These are phyloP conservation scores for Leccinum huronense DNA, from an alignment of 1,284 basidiomycete genomes.

Conservation along the genomic window DNA sequence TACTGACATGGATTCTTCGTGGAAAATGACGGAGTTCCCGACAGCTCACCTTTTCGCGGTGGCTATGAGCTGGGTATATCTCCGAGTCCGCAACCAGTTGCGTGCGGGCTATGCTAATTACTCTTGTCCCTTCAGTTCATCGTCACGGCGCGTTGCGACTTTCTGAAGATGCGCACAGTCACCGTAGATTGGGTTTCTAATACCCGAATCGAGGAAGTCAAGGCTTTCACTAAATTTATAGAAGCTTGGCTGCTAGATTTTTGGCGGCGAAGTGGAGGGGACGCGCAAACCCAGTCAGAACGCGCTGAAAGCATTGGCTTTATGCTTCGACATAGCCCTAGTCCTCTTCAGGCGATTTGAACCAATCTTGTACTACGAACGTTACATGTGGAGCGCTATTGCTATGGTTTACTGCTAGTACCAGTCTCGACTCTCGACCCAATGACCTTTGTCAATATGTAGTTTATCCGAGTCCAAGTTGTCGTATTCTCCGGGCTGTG, in stretches of 20 bases:
- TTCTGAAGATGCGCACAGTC: neutral
- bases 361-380: neutral
- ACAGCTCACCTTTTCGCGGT: neutral
- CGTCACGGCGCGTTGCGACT: neutral
- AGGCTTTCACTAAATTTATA: neutral
- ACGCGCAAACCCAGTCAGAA: neutral
- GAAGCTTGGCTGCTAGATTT: neutral
- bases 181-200: neutral
- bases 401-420: no score
- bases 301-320: neutral
- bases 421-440: no score
- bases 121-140: neutral
- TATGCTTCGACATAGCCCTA: neutral
- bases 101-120: neutral
- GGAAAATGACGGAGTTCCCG: neutral
- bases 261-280: neutral
- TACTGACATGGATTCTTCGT: neutral
- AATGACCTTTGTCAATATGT: no score
- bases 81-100: neutral
- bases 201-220: neutral
- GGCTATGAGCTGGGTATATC: neutral
- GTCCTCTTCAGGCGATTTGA: neutral
- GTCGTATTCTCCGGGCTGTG: neutral
- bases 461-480: no score
- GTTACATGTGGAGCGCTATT: no score